Evolutionary conservation across 83 land plant species (phyloP), one percentile per base, ranked within the genome.

Genomic region (Diphasiastrum complanatum): DNA sequence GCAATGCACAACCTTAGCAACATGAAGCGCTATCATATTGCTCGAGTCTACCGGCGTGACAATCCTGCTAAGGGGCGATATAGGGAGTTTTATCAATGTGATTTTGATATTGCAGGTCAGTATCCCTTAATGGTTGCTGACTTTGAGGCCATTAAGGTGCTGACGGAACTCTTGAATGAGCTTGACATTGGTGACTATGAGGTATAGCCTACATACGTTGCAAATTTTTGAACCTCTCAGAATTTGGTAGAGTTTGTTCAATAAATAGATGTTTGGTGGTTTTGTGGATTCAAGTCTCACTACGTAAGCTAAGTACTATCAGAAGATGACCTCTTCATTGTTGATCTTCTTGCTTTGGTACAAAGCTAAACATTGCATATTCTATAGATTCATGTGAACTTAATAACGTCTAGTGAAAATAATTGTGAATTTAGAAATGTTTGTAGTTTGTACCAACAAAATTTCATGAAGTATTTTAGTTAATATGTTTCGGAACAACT

Each of bases 11-110:
- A 78, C 43, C 41, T 83, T 22, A 81, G 51, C 25, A 74, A 81
- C 45, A 60, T 81, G 48, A 89, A 83, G 66, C 73, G 96, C 41
- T 85, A 89, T 43, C 96, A 89, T 36, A 89, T 89, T 48, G 96
- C 83, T 4, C 83, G 81, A 53, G 96, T 89, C 5, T 83, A 83
- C 57, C 60, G 96, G 43, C 78, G 96, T 54, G 96, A 89, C 59
- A 89, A 89, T 65, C 96, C 96, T 50, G 81, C 91, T 0, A 83
- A 81, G 60, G 96, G 96, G 19, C 69, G 96, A 62, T 89, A 78
- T 22, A 82, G 96, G 33, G 96, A 89, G 55, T 89, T 89, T 60
- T 89, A 85, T 68, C 96, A 89, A 60, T 89, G 96, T 75, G 91
- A 89, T 53, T 85, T 89, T 65, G 96, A 89, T 56, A 85, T 89